Evolutionary conservation across 495 filamentous ascomycete genomes (phyloP), one percentile per base, ranked within the genome.

Genomic region (Hyphodiscus hymeniophilus): DNA sequence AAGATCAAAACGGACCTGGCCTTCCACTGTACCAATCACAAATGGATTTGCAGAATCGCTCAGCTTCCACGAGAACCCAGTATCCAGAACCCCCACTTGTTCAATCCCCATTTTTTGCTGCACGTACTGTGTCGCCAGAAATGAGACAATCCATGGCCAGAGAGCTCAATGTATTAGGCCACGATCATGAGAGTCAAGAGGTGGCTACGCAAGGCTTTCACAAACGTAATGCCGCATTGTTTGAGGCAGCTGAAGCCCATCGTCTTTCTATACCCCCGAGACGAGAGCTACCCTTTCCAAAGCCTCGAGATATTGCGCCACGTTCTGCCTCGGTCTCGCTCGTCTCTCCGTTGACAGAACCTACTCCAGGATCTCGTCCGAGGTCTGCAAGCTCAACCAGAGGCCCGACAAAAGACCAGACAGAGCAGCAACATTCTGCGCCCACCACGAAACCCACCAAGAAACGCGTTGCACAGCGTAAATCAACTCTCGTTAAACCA

Each of bases 251-350:
- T 31, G 26, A 50, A 24, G 16, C 44, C 3, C 12, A 40, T 2
- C 42, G 28, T 41, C 2, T 42, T 16, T 44, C 24, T 24, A 43
- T 69, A 26, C 65, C 63, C 16, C 65, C 66, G n/a, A 54, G 40
- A 35, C 62, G 64, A 21, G 63, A 62, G 38, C 38, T 68, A 15
- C 64, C 66, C 5, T 66, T 69, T 43, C 47, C 49, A 32, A 55
- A 54, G 8, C 38, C 54, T 42, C 38, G 17, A 20, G 35, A 44
- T 6, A 3, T 33, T 7, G 39, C 15, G 7, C 3, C 16, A 11
- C 17, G 24, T 10, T 18, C 45, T 23, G 21, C 48, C 3, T 39
- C 48, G 13, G 35, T 31, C 17, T 28, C 16, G 16, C 48, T 45
- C 12, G 40, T 50, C 16, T 35, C 45, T 32, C 31, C 31, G 24